Evolutionary conservation across 345 rosid genomes (phyloP).

Genomic region (Viola odorata): DNA sequence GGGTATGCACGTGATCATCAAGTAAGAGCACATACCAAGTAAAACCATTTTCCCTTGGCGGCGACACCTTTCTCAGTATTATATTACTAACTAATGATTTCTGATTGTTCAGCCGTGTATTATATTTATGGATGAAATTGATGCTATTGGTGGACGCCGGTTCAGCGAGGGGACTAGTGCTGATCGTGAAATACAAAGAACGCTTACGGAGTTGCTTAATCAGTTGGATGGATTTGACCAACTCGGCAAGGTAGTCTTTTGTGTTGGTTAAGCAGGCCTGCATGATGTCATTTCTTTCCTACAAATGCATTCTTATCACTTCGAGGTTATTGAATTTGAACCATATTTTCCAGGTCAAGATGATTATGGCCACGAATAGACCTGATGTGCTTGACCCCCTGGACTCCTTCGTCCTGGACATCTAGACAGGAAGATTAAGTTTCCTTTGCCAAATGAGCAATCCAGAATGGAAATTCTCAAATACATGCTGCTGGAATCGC

Average conservation of each 20-base stretch:
- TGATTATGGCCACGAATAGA: conserved; percentile 98
- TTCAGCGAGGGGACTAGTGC: conserved; percentile 98
- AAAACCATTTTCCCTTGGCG: not conserved
- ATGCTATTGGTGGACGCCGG: conserved; percentile 99
- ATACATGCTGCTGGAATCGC: conserved; percentile 96
- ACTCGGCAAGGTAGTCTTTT: conserved; percentile 71
- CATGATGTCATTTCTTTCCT: not conserved
- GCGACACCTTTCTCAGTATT: not conserved
- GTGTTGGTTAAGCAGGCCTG: not conserved
- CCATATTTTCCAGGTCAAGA: conserved; percentile 64
- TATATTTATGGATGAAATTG: conserved; percentile 99
- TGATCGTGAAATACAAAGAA: conserved; percentile 98
- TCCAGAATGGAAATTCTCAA: conserved; percentile 94
- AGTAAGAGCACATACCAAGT: conserved; percentile 29
- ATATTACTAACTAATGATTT: conserved; percentile 27
- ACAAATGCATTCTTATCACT: not conserved
- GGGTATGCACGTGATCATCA: conserved; percentile 98
- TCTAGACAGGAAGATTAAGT: conserved; percentile 86
- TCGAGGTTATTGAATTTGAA: not conserved
- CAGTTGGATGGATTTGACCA: conserved; percentile 99
- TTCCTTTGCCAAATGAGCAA: conserved; percentile 93
- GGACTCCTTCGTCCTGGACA: conserved; percentile 96
- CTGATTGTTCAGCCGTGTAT: conserved; percentile 65
- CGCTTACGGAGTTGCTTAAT: conserved; percentile 92
- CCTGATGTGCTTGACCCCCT: conserved; percentile 98